Percentiles rank a stretch among this genome's conserved stretches.
Evolutionary conservation across 2,329 filamentous ascomycete species (phyloP).

Genomic region (Coleophoma cylindrospora): DNA sequence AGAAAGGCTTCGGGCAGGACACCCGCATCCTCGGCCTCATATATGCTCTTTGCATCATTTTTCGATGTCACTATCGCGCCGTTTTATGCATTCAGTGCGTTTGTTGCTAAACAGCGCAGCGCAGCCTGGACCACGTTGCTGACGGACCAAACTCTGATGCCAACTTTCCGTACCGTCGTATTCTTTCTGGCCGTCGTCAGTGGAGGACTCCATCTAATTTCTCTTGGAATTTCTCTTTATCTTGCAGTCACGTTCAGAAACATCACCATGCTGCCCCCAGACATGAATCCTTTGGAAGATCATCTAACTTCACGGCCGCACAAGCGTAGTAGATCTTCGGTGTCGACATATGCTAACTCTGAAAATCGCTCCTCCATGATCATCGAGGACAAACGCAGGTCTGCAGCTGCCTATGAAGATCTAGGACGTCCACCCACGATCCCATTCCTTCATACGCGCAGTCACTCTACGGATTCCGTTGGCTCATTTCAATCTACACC

Average conservation of each 20-base stretch:
- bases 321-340: slow-evolving; percentile 63
- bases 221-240: slow-evolving; percentile 67
- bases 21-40: slow-evolving; percentile 77
- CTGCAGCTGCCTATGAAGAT: slow-evolving; percentile 38
- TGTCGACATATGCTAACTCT: slow-evolving; percentile 31
- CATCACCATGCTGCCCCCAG: slow-evolving; percentile 77
- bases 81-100: slow-evolving; percentile 50
- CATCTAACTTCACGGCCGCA: slow-evolving; percentile 74
- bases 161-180: slow-evolving; percentile 58
- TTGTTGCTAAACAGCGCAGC: slow-evolving; percentile 34
- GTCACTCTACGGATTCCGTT: slow-evolving; percentile 53
- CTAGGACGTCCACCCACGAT: slow-evolving; percentile 50
- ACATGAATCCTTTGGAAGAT: slow-evolving; percentile 91
- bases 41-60: slow-evolving; percentile 77
- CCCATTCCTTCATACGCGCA: slow-evolving; percentile 77
- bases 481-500: slow-evolving; percentile 46
- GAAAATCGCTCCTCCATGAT: slow-evolving; percentile 57
- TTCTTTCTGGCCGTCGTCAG: slow-evolving; percentile 64
- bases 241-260: slow-evolving; percentile 75
- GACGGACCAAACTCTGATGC: slow-evolving; percentile 43
- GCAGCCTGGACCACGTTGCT: slow-evolving; percentile 65
- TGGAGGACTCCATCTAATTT: slow-evolving; percentile 65
- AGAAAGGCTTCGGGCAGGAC: slow-evolving; percentile 66
- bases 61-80: slow-evolving; percentile 58
- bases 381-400: slow-evolving; percentile 36